Percentiles rank a stretch among this genome's conserved stretches.
Evolutionary conservation across 1,139 yeast genomes (phyloP).

Genomic region (Kodamaea alishanica): DNA sequence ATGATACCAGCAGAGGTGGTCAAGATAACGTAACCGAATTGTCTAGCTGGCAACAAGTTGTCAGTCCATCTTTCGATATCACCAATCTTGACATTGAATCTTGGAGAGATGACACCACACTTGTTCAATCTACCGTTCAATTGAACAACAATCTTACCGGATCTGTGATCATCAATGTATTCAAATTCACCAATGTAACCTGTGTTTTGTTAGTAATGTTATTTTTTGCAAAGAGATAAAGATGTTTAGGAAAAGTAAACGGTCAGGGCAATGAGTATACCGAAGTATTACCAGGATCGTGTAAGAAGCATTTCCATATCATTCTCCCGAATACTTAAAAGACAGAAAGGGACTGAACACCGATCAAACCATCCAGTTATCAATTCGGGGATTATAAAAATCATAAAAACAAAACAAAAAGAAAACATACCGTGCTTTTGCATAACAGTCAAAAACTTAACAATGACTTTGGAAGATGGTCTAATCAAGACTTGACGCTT

Average conservation of each 20-base stretch:
- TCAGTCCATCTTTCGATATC: conserved; percentile 98
- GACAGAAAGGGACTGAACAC: conserved; percentile 90
- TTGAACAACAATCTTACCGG: conserved; percentile 96
- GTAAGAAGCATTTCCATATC: conserved; percentile 75
- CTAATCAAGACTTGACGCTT: conserved; percentile 98
- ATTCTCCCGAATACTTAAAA: conserved; percentile 93
- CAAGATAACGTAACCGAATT: conserved; percentile 93
- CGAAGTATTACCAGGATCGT: conserved; percentile 46
- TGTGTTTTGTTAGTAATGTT: conserved; percentile 24
- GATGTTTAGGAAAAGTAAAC: conserved; percentile 79
- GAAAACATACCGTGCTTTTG: conserved; percentile 74
- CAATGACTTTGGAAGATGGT: conserved; percentile 98
- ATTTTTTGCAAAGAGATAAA: conserved; percentile 4
- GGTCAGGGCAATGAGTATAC: conserved; percentile 32
- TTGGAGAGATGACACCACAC: conserved; percentile 97
- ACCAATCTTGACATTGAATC: conserved; percentile 90
- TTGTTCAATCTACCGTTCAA: conserved; percentile 97
- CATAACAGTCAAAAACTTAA: conserved; percentile 95
- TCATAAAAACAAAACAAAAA: conserved; percentile 2
- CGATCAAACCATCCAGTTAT: conserved; percentile 97
- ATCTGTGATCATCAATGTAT: conserved; percentile 98
- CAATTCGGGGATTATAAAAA: conserved; percentile 60
- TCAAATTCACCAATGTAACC: conserved; percentile 98
- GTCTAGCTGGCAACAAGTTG: conserved; percentile 97
- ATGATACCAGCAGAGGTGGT: conserved; percentile 99